phyloP scores from a whole-genome alignment of 805 yeast genomes.

The Schwanniomyces yamadae region DNA sequence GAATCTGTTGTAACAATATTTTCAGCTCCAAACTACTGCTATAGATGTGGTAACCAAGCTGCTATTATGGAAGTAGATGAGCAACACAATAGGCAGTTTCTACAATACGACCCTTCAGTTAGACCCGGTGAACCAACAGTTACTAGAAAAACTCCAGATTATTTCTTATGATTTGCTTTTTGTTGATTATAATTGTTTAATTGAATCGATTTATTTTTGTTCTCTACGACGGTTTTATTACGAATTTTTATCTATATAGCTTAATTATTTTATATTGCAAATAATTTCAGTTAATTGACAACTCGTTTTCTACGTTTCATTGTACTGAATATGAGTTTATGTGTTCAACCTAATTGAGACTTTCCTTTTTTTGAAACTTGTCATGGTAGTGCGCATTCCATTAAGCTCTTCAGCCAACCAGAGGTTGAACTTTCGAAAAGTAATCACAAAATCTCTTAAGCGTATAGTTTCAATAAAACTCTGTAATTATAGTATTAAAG shows the following conservation, averaged over 20 bases:
- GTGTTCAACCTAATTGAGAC: too few relatives aligned
- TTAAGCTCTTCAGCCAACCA: constrained; percentile 2
- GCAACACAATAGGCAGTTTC: constrained; percentile 82
- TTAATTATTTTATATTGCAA: constrained; percentile 4
- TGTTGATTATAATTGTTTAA: not conserved
- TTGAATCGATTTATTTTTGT: constrained; percentile 4
- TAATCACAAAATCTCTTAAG: constrained; percentile 2
- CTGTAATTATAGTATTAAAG: too few relatives aligned
- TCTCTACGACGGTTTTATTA: constrained; percentile 8
- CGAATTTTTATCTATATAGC: constrained; percentile 5
- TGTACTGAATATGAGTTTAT: too few relatives aligned
- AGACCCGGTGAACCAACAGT: constrained; percentile 98
- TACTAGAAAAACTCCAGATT: constrained; percentile 95
- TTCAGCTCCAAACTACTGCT: constrained; percentile 95
- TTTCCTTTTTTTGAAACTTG: too few relatives aligned
- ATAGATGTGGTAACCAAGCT: constrained; percentile 97
- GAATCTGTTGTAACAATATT: constrained; percentile 92
- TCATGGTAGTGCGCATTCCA: constrained; percentile 1
- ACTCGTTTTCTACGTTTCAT: too few relatives aligned
- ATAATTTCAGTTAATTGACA: not conserved
- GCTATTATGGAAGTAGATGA: constrained; percentile 98
- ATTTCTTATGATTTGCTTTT: constrained; percentile 58
- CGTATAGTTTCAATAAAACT: too few relatives aligned
- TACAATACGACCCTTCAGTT: constrained; percentile 94
- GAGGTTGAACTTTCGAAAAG: constrained; percentile 4